Base-by-base conservation (phyloP, 2,329 filamentous ascomycete species). In the Tolypocladium sp. region DNA sequence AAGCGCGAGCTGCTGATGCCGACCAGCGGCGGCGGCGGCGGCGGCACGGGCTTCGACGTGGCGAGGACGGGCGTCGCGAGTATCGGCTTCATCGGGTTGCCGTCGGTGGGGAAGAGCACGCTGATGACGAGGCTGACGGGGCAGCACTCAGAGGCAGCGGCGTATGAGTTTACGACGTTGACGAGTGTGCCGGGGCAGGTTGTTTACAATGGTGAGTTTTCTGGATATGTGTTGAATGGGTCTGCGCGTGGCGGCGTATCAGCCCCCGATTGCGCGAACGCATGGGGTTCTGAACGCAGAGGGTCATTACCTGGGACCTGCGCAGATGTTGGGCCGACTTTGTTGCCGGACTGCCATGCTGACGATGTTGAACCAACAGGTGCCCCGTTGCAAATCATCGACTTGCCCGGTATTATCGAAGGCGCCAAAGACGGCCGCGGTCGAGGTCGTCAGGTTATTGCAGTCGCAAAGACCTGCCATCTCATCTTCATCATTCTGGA, bases 401-500 rank as follows among this genome's bases (percentile, higher is more conserved):
- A 99, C 82, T 81, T 99, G 70, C 94, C 94, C 1, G 94, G 94
- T 85, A 99, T 99, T 70, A 99, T 99, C 66, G 91, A 97, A 75
- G 94, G 94, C 71, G 94, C 94, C 67, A 97, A 99, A 76, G 94
- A 99, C 73, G 94, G 94, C 64, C 95, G 96, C 72, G 94, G 94
- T 79, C 87, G 94, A 81, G 94, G 94, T 82, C 87, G 93, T 67
- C 94, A 99, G 78, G 94, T 99, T 70, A 99, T 99, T 79, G 94
- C 94, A 10, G 94, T 99, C 55, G 93, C 94, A 61, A 99, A 99
- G 81, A 97, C 94, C 22, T 99, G 94, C 78, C 90, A 99, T 81
- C 78, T 99, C 68, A 99, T 99, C 68, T 97, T 97, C 76, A 99
- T 99, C 71, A 91, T 99, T 55, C 82, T 99, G 58, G 94, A 99